These are phyloP conservation scores for Sistotremastrum niveocremeum DNA, from an alignment of 768 basidiomycete genomes.

Conservation along the genomic window DNA sequence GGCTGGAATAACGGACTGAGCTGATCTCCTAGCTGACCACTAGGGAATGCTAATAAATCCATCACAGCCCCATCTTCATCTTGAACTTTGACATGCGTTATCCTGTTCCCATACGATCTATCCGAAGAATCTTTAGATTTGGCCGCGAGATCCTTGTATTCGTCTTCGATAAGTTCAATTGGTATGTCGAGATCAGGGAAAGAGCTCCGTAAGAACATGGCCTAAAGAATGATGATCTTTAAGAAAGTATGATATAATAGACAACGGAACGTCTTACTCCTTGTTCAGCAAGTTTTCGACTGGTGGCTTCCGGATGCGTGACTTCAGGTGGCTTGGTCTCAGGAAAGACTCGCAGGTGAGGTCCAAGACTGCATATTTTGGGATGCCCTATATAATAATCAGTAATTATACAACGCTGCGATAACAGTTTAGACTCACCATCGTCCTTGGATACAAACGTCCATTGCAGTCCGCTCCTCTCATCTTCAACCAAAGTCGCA, in stretches of 20 bases:
- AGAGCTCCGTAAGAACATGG: conserved; percentile 56
- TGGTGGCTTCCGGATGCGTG: conserved; percentile 17
- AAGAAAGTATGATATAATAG: background rate
- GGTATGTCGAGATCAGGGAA: conserved; percentile 67
- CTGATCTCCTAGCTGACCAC: conserved; percentile 43
- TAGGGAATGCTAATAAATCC: conserved; percentile 41
- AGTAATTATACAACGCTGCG: background rate
- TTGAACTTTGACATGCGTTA: conserved; percentile 28
- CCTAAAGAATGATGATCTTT: conserved; percentile 24
- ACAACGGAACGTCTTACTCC: conserved; percentile 31
- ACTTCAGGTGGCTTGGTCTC: conserved; percentile 31
- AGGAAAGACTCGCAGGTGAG: conserved; percentile 38
- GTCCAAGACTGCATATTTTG: conserved; percentile 20
- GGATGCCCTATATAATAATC: conserved; percentile 3
- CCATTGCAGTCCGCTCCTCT: conserved; percentile 37
- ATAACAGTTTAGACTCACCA: conserved; percentile 14
- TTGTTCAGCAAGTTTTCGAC: conserved; percentile 47
- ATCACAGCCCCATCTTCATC: conserved; percentile 12
- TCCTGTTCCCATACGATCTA: conserved; percentile 43
- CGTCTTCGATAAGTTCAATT: conserved; percentile 46
- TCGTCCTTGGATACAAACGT: conserved; percentile 22
- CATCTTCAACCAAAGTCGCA: conserved; percentile 34
- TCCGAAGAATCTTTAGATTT: conserved; percentile 20
- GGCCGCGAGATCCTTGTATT: conserved; percentile 33
- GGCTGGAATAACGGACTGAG: conserved; percentile 36